These are phyloP conservation scores for Mediolabrus comicus DNA, from an alignment of 108 stramenopile genomes.

Conservation along the genomic window DNA sequence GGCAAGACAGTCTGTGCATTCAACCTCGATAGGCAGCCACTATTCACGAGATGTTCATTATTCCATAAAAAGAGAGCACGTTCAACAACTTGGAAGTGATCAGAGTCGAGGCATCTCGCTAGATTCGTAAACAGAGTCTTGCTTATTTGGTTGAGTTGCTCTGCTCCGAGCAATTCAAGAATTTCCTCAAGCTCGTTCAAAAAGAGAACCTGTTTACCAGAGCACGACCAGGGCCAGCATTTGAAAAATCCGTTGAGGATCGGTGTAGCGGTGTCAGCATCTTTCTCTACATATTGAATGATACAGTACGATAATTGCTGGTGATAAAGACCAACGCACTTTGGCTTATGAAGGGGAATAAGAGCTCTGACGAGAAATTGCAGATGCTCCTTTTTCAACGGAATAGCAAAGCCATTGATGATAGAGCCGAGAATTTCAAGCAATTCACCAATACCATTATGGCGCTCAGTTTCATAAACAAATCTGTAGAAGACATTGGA, in stretches of 20 bases:
- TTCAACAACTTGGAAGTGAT: conserved; percentile 98
- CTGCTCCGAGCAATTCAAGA: conserved; percentile 90
- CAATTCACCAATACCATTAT: conserved; percentile 98
- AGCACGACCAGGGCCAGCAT: conserved; percentile 97
- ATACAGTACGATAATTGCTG: conserved; percentile 99
- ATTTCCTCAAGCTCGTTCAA: conserved; percentile 98
- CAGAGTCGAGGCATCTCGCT: conserved; percentile 89
- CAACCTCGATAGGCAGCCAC: conserved; percentile 77
- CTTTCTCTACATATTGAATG: conserved; percentile 99
- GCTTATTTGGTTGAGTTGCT: conserved; percentile 86
- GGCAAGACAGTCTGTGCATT: conserved; percentile 92
- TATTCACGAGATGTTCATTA: conserved; percentile 94
- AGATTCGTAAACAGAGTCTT: conserved; percentile 88
- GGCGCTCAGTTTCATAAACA: conserved; percentile 95
- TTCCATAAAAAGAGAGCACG: conserved; percentile 98
- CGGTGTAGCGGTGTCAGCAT: conserved; percentile 95
- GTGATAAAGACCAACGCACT: conserved; percentile 96
- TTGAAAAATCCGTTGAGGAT: conserved; percentile 97
- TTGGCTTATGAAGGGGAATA: conserved; percentile 98
- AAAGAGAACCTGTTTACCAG: conserved; percentile 94
- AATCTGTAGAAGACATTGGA: conserved; percentile 97
- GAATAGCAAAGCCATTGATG: conserved; percentile 98
- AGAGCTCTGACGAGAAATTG: conserved; percentile 94
- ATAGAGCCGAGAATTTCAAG: conserved; percentile 98
- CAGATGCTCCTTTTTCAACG: conserved; percentile 97